Conservation (phyloP, 2,329 filamentous ascomycete species). For the Akanthomyces uredinophilus region DNA sequence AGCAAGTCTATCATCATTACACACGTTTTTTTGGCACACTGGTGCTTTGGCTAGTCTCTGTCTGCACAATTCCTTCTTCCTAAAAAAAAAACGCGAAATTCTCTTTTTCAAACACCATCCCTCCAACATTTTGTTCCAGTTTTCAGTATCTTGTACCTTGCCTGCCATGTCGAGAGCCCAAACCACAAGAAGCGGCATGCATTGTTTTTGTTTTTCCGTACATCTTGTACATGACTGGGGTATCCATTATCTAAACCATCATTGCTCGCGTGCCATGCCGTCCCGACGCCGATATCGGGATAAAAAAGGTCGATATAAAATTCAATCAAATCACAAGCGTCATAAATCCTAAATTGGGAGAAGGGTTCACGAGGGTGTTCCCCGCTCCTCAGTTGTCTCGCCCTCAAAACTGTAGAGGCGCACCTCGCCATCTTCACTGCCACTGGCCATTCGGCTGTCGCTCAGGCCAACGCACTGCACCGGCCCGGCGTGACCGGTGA, state of each 20-base stretch:
- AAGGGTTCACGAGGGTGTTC: conserved; percentile 41
- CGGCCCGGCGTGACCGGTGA: conserved; percentile 83
- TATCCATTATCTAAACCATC: conserved; percentile 5
- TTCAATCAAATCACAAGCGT: conserved; percentile 11
- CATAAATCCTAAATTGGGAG: conserved; percentile 26
- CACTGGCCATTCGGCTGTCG: conserved; percentile 83
- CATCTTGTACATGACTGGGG: conserved; percentile 7
- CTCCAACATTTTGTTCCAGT: neutral
- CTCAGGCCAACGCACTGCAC: conserved; percentile 91
- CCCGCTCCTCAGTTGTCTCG: conserved; percentile 43
- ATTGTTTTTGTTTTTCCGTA: neutral
- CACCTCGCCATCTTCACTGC: conserved; percentile 89
- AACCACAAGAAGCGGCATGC: neutral
- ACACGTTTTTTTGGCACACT: neutral
- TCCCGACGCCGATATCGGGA: neutral
- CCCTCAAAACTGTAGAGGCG: conserved; percentile 73
- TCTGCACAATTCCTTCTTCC: neutral
- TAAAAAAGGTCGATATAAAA: neutral
- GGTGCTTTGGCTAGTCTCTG: neutral
- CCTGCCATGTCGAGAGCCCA: conserved; percentile 1
- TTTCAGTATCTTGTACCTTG: neutral
- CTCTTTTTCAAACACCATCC: neutral
- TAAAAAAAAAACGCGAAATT: neutral
- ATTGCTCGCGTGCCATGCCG: conserved; percentile 2
- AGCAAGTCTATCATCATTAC: conserved; percentile 4